Base-by-base conservation (phyloP, 768 basidiomycete genomes). In the Naematelia encephala region DNA sequence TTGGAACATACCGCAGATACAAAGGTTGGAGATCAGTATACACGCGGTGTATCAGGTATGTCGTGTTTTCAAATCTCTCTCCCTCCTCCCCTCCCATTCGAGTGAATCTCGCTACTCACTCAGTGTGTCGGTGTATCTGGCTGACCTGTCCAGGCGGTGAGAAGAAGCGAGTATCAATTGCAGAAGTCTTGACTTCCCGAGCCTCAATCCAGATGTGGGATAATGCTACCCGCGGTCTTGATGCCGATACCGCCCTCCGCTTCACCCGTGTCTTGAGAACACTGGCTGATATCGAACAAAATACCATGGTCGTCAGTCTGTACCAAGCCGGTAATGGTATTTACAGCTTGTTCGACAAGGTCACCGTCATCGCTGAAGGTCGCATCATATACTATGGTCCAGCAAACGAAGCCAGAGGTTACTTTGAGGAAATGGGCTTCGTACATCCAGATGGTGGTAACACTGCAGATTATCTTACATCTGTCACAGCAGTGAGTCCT, bases 381-480 rank as follows among this genome's bases (percentile, higher is more conserved):
- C 64, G 78, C 14, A 72, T 78, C 54, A 77, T 82, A 59, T 82
- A 80, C 70, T 82, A 79, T 56, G 81, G 82, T 16, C 76, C 72
- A 8, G 67, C 73, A n/a, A 62, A 67, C 3, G 72, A 75, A 27
- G 81, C 81, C 13, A 69, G 73, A 52, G 62, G 72, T 26, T 82
- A 80, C 59, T 72, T 75, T 44, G 70, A 75, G 46, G 66, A 69
- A 30, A 30, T 75, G 13, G 73, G 73, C 0, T 75, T 75, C 49
- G 70, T 64, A 3, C 69, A 68, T 52, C 56, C 59, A 2, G 63
- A 67, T 21, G 70, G 73, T 14, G 68, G 60, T 13, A 75, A 70
- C 48, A 64, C 66, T 14, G 70, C 70, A 19, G 73, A 75, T 56
- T 75, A 60, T 57, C 55, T 75, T 16, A 70, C 70, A 2, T 62